Evolutionary conservation across 306 rosid species (phyloP).

Genomic region (Abrus precatorius): DNA sequence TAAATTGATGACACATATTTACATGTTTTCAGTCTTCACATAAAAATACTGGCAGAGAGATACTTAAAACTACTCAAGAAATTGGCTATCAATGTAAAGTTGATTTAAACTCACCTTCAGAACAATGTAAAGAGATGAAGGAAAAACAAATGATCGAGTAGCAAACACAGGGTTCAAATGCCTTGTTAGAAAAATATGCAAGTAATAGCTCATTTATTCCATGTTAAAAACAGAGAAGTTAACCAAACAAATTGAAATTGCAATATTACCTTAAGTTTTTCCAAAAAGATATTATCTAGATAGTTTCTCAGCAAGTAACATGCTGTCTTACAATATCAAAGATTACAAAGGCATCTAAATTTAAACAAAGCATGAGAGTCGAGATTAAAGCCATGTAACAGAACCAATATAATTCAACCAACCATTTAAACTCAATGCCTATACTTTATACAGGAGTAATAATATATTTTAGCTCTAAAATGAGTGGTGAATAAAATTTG

Average conservation of each 20-base stretch:
- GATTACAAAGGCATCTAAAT: slow-evolving; percentile 20
- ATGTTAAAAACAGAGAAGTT: slow-evolving; percentile 13
- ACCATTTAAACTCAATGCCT: too few species aligned
- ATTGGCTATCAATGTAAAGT: slow-evolving; percentile 27
- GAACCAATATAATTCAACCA: background rate
- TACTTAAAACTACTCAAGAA: slow-evolving; percentile 4
- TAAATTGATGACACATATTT: slow-evolving; percentile 10
- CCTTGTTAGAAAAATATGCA: slow-evolving; percentile 85
- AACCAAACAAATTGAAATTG: slow-evolving; percentile 32
- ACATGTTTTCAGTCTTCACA: slow-evolving; percentile 19
- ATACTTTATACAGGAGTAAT: too few species aligned
- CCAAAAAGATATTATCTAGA: background rate
- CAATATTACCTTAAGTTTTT: background rate
- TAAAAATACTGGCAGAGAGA: slow-evolving; percentile 35
- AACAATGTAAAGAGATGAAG: slow-evolving; percentile 83
- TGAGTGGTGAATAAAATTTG: too few species aligned
- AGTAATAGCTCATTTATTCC: slow-evolving; percentile 43
- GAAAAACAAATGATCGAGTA: slow-evolving; percentile 86
- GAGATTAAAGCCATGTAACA: slow-evolving; percentile 29
- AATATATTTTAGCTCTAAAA: too few species aligned
- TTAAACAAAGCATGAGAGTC: background rate
- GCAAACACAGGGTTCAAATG: slow-evolving; percentile 77
- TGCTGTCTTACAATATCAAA: background rate
- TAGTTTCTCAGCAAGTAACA: slow-evolving; percentile 6
- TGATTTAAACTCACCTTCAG: slow-evolving; percentile 70